Conservation (phyloP, 768 basidiomycete species). For the Filobasidium floriforme region DNA sequence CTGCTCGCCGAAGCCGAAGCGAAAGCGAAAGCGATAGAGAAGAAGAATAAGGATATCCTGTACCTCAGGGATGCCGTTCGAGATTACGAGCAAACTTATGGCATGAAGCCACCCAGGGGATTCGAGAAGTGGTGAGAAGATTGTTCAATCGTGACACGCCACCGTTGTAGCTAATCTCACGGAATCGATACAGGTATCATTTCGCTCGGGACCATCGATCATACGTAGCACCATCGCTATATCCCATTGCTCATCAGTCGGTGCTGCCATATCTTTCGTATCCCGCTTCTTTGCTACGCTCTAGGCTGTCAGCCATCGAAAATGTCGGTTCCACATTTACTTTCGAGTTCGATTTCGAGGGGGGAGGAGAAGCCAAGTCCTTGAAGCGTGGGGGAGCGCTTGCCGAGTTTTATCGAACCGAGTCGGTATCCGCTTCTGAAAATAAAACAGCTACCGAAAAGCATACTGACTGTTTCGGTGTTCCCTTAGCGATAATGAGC, state of each 20-base stretch:
- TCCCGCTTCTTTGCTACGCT: conserved; percentile 2
- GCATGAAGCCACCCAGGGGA: conserved; percentile 17
- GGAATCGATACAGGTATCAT: conserved; percentile 11
- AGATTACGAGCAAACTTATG: conserved; percentile 11
- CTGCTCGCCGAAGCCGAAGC: conserved; percentile 10
- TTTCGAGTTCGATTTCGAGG: conserved; percentile 9
- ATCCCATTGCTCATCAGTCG: conserved; percentile 12
- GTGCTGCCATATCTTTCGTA: conserved; percentile 18
- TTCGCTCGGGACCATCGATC: conserved; percentile 13
- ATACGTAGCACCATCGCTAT: conserved; percentile 13
- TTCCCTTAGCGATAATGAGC: not conserved
- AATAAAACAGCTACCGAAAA: not conserved
- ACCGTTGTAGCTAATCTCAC: not conserved
- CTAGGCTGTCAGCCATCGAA: not conserved
- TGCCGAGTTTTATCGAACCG: not conserved
- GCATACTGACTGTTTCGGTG: not conserved
- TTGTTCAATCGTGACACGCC: not conserved
- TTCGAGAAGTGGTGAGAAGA: conserved; percentile 19
- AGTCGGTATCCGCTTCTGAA: not conserved
- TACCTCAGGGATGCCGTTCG: conserved; percentile 14
- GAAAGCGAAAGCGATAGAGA: conserved; percentile 11
- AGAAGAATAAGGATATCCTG: conserved; percentile 11
- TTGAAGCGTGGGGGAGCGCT: conserved; percentile 4
- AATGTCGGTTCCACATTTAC: conserved; percentile 1
- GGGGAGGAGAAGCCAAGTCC: not conserved